Conservation (phyloP, 179 eudicot species). For the Spinacia oleracea region DNA sequence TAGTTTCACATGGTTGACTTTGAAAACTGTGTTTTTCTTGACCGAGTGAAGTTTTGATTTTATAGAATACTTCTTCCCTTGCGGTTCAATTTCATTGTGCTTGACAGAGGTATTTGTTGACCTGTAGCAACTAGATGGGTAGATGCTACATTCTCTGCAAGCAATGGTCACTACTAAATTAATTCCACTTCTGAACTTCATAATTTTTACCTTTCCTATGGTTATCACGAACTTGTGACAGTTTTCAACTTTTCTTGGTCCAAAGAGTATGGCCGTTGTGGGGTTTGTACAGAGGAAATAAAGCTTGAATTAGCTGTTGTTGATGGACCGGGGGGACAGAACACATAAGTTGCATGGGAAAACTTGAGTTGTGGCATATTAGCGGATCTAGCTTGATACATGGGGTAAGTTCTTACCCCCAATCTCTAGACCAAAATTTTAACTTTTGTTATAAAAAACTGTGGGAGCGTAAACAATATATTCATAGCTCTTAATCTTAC, state of each 20-base stretch:
- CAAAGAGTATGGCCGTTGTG: not conserved
- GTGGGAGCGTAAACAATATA: not conserved
- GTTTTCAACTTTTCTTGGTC: not conserved
- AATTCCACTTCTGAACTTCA: not conserved
- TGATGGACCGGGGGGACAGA: not conserved
- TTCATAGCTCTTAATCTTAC: not conserved
- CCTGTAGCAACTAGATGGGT: not conserved
- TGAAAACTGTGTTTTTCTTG: conserved; percentile 8
- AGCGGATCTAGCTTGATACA: not conserved
- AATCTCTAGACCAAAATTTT: not conserved
- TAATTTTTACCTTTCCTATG: not conserved
- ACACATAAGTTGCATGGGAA: not conserved
- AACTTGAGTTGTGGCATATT: not conserved
- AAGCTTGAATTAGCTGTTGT: not conserved
- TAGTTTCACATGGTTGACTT: conserved; percentile 8
- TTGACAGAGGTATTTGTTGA: conserved; percentile 16
- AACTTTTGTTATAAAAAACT: not conserved
- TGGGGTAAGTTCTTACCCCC: not conserved
- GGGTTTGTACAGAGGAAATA: not conserved
- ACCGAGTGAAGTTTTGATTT: not conserved
- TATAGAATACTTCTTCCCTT: not conserved
- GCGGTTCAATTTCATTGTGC: conserved; percentile 24
- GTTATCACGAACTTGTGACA: not conserved
- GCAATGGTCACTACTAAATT: not conserved
- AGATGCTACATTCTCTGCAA: not conserved